Evolutionary conservation across 2,329 filamentous ascomycete genomes (phyloP).

Genomic region (Xylaria sp.): DNA sequence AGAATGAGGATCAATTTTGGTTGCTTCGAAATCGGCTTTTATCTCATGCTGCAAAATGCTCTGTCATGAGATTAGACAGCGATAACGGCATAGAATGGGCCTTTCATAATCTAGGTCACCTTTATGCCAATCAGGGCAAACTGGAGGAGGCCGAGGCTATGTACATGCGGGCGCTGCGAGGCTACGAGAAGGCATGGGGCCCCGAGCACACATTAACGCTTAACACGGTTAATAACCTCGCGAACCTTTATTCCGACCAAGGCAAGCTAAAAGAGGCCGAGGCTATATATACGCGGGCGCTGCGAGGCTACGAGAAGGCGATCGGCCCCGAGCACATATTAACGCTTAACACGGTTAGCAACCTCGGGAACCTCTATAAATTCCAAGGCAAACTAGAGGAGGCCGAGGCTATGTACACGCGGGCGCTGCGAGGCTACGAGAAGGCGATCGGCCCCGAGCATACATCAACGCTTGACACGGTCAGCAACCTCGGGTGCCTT

Average conservation of each 20-base stretch:
- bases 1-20: slow-evolving; percentile 13
- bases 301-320: slow-evolving; percentile 39
- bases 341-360: slow-evolving; percentile 19
- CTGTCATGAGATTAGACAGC: slow-evolving; percentile 6
- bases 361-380: slow-evolving; percentile 17
- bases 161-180: slow-evolving; percentile 48
- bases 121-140: not conserved
- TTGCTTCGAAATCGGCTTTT: slow-evolving; percentile 21
- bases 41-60: slow-evolving; percentile 21
- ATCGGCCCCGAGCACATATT: slow-evolving; percentile 12
- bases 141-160: slow-evolving; percentile 45
- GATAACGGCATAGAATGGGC: slow-evolving; percentile 16
- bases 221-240: slow-evolving; percentile 22
- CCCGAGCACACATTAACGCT: slow-evolving; percentile 18
- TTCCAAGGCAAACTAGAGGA: slow-evolving; percentile 46
- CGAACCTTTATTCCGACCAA: slow-evolving; percentile 34
- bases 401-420: slow-evolving; percentile 48
- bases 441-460: not conserved
- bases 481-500: slow-evolving; percentile 16
- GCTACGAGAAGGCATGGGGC: slow-evolving; percentile 22
- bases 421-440: slow-evolving; percentile 45
- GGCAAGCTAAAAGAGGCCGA: slow-evolving; percentile 46
- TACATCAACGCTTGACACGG: not conserved
- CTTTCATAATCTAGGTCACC: slow-evolving; percentile 25
- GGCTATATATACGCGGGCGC: slow-evolving; percentile 48